These are phyloP conservation scores for Cruciata laevipes DNA, from an alignment of 257 asterid genomes.

Conservation along the genomic window DNA sequence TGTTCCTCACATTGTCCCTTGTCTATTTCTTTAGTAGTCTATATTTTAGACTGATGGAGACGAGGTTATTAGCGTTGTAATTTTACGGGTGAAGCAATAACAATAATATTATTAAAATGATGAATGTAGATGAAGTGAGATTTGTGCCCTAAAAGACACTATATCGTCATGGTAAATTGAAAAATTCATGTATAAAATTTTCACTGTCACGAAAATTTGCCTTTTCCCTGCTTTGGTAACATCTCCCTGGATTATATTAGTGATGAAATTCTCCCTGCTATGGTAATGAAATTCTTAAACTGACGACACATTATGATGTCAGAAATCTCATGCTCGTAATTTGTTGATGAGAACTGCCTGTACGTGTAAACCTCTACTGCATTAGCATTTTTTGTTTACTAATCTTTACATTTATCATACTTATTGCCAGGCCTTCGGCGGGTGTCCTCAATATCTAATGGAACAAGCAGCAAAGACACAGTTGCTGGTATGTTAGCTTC, in stretches of 20 bases:
- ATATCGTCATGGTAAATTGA: not conserved
- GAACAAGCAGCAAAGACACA: conserved; percentile 72
- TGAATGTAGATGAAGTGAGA: not conserved
- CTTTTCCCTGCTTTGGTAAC: not conserved
- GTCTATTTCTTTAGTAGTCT: too few species aligned
- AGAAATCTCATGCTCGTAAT: not conserved
- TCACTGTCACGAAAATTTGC: not conserved
- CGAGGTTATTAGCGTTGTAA: not conserved
- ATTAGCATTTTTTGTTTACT: not conserved
- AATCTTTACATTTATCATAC: conserved; percentile 9
- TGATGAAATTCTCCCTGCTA: not conserved
- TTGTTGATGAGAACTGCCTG: not conserved
- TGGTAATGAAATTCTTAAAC: not conserved
- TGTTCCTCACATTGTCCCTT: not conserved
- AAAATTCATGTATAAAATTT: not conserved
- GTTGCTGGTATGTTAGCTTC: conserved; percentile 91
- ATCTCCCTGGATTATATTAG: too few species aligned
- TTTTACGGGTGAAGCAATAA: not conserved
- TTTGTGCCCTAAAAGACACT: not conserved
- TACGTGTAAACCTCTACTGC: not conserved
- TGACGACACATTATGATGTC: not conserved
- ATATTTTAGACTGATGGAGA: not conserved
- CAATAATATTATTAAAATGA: not conserved
- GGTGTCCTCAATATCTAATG: conserved; percentile 64
- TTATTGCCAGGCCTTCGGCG: conserved; percentile 54